Conservation (phyloP, 108 stramenopile species). For the Licmophora abbreviata region DNA sequence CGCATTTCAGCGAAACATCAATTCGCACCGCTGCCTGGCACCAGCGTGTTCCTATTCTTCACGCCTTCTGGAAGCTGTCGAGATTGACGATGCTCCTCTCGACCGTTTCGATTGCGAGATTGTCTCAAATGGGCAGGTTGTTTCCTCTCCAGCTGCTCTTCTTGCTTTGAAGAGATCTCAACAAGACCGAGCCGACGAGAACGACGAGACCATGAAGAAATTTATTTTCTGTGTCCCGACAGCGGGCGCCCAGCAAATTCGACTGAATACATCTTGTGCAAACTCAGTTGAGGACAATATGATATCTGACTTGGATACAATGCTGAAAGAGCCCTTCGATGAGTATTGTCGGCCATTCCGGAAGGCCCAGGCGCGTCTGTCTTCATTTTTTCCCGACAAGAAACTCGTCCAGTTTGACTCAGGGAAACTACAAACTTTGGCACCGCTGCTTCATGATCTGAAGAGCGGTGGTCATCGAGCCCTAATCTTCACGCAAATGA, state of each 20-base stretch:
- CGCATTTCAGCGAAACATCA: conserved; percentile 33
- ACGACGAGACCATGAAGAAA: conserved; percentile 51
- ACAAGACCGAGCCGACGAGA: conserved; percentile 38
- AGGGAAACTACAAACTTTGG: conserved; percentile 93
- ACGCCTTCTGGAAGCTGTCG: conserved; percentile 18
- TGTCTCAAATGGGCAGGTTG: conserved; percentile 20
- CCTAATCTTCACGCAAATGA: conserved; percentile 97
- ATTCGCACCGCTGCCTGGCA: conserved; percentile 40
- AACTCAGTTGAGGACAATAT: background rate
- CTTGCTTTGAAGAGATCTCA: conserved; percentile 52
- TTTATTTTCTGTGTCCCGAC: conserved; percentile 78
- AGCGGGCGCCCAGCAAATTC: conserved; percentile 39
- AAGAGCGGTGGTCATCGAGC: conserved; percentile 84
- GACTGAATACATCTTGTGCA: background rate
- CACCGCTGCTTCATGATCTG: conserved; percentile 75
- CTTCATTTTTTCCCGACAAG: conserved; percentile 90
- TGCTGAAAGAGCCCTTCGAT: conserved; percentile 37
- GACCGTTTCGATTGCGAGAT: conserved; percentile 21
- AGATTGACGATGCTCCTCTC: conserved; percentile 32
- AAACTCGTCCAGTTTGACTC: conserved; percentile 93
- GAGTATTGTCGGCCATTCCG: conserved; percentile 35
- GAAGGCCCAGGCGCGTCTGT: conserved; percentile 42
- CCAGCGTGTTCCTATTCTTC: conserved; percentile 41
- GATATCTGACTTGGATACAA: conserved; percentile 3
- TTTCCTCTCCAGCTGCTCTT: conserved; percentile 50